Evolutionary conservation across 2,329 filamentous ascomycete species (phyloP).

Genomic region (Aspergillus awamori): DNA sequence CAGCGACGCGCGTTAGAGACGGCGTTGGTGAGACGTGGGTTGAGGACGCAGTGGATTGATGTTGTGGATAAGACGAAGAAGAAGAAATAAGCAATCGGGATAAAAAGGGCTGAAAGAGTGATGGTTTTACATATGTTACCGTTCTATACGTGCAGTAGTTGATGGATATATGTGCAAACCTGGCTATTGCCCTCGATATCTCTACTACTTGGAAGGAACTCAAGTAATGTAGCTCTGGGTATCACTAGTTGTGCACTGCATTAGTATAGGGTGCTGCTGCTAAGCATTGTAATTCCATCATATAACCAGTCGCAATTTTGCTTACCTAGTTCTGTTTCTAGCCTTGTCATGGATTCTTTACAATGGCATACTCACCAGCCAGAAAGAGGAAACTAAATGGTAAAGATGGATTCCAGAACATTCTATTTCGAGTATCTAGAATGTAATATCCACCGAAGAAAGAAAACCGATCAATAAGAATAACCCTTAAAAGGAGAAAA

Average conservation of each 20-base stretch:
- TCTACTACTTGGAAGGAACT: too few species aligned
- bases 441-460: background rate
- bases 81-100: slow-evolving; percentile 50
- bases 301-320: too few species aligned
- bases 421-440: background rate
- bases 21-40: slow-evolving; percentile 61
- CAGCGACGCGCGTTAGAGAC: slow-evolving; percentile 64
- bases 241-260: too few species aligned
- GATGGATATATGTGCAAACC: background rate
- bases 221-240: too few species aligned
- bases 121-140: background rate
- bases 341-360: too few species aligned
- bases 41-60: slow-evolving; percentile 63
- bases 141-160: background rate
- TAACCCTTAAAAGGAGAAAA: background rate
- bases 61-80: slow-evolving; percentile 70
- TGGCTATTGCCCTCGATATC: too few species aligned
- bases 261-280: too few species aligned
- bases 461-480: background rate
- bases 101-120: background rate
- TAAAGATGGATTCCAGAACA: background rate
- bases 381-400: background rate
- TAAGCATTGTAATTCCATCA: too few species aligned
- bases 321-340: too few species aligned
- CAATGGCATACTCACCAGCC: background rate